A percentile compares a stretch with the other conserved stretches of the same genome.
Evolutionary conservation across 306 rosid genomes (phyloP).

Genomic region (Lathyrus aphaca): DNA sequence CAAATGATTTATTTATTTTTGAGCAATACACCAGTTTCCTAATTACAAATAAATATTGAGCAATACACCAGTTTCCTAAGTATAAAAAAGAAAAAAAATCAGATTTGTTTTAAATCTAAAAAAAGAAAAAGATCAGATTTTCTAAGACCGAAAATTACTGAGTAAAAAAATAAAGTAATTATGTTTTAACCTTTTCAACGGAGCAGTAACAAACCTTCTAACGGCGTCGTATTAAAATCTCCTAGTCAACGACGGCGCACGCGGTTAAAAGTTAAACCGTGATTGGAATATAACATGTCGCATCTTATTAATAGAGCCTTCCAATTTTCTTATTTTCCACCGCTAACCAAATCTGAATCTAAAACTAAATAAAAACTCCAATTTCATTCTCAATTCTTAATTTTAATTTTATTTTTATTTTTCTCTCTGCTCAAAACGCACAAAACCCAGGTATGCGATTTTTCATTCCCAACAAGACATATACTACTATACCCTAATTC

Average conservation of each 20-base stretch:
- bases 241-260: conserved; percentile 26
- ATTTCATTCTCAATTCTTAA: neutral
- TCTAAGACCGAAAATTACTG: neutral
- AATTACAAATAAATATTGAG: neutral
- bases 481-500: neutral
- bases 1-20: no score
- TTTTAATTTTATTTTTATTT: neutral
- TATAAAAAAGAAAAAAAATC: no score
- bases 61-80: neutral
- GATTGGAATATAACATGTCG: conserved; percentile 22
- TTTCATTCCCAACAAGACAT: neutral
- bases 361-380: neutral
- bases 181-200: neutral
- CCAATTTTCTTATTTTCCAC: neutral
- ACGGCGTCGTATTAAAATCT: neutral
- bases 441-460: conserved; percentile 23
- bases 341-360: neutral
- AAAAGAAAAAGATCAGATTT: neutral
- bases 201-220: neutral
- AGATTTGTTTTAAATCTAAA: no score
- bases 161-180: no score
- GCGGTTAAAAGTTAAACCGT: conserved; percentile 19
- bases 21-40: neutral
- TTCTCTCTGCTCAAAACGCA: neutral
- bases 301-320: neutral